Base-by-base conservation (phyloP, 2,329 filamentous ascomycete genomes). In the Colletotrichum gigasporum region DNA sequence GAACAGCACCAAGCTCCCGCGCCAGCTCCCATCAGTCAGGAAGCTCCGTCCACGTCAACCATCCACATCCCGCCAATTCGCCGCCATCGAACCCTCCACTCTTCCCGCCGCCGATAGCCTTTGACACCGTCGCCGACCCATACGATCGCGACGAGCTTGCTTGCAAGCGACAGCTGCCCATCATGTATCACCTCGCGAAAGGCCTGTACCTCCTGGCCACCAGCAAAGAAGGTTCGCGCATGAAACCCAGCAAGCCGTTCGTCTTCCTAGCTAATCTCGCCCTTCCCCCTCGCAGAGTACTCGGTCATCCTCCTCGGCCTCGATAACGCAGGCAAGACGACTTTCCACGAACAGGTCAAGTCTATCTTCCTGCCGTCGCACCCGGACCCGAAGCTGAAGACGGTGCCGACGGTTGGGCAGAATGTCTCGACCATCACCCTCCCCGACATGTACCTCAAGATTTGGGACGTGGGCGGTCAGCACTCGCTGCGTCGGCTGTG, bases 241-340 rank as follows among this genome's bases (percentile, higher is more conserved):
- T 51, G 51, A 51, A 65, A 34, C 37, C 34, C 5, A 22, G 57
- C 62, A 53, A 44, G 30, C 28, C 41, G 20, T 44, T 37, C 41
- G 50, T 24, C 18, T 12, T 37, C 39, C 34, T 9, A 51, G 41
- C 60, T 37, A 59, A 45, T 39, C 56, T 63, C 54, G 42, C 52
- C 67, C 50, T 66, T 39, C 39, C 51, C 20, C 28, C 56, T 8
- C 28, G 55, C 73, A 96, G 95, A 98, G 83, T 98, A 97, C 84
- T 97, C 95, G 20, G 93, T 97, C 73, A 93, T 98, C 74, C 91
- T 98, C 70, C 92, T 98, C 72, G 96, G 96, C 68, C 92, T 98
- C 74, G 96, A 98, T 84, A 98, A 98, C 76, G 96, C 96, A 66
- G 96, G 96, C 78, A 98, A 98, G 84, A 98, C 96, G 39, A 98